A percentile compares a stretch with the other conserved stretches of the same genome.
These are phyloP conservation scores for Microstegium vimineum DNA, from an alignment of 176 grass and related monocot species.

Conservation along the genomic window DNA sequence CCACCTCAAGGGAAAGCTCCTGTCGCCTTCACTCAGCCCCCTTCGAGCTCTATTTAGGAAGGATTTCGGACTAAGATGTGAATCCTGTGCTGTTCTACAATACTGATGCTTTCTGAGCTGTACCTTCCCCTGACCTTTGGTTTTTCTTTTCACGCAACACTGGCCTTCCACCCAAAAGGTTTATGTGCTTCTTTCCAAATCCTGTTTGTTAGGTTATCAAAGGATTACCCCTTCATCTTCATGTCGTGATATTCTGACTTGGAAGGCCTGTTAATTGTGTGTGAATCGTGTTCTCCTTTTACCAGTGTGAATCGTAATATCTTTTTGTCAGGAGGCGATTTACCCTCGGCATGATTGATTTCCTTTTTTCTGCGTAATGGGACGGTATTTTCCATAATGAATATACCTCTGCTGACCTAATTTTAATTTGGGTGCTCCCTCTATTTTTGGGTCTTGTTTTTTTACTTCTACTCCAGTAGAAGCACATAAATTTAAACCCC, in stretches of 20 bases:
- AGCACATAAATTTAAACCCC: too few relatives aligned
- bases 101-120: constrained; percentile 17
- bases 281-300: neutral
- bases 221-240: neutral
- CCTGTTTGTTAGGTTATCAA: neutral
- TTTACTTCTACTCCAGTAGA: too few relatives aligned
- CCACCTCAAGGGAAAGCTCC: neutral
- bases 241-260: constrained; percentile 8
- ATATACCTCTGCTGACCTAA: too few relatives aligned
- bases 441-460: too few relatives aligned
- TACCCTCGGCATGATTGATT: too few relatives aligned
- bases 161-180: neutral
- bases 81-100: constrained; percentile 16
- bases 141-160: neutral
- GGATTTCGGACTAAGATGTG: constrained; percentile 27
- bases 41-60: constrained; percentile 19
- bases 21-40: neutral
- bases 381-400: too few relatives aligned
- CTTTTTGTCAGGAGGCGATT: neutral
- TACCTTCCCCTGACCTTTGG: neutral
- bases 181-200: neutral
- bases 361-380: too few relatives aligned
- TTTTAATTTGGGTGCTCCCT: too few relatives aligned
- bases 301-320: neutral
- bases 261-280: neutral